A percentile compares a stretch with the other conserved stretches of the same genome.
phyloP scores from a whole-genome alignment of 805 yeast species.

The Yamadazyma tumulicola region DNA sequence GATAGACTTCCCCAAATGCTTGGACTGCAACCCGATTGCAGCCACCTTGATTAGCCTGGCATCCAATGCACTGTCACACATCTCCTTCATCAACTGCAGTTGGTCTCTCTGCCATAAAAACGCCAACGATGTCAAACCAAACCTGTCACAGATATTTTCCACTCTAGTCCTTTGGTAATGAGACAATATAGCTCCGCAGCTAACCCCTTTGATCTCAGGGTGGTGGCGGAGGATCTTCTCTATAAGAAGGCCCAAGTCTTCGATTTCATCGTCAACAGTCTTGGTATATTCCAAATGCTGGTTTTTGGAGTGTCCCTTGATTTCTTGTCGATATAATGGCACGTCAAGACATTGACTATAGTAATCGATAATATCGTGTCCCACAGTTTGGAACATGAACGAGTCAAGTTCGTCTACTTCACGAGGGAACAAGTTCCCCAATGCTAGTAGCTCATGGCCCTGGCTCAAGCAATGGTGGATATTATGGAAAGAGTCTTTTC shows the following conservation, averaged over 20 bases:
- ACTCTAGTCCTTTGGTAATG: conserved; percentile 95
- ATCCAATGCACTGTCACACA: conserved; percentile 64
- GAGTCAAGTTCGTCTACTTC: conserved; percentile 74
- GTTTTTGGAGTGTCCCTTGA: conserved; percentile 60
- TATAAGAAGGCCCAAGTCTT: conserved; percentile 65
- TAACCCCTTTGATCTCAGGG: conserved; percentile 79
- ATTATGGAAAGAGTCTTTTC: conserved; percentile 92
- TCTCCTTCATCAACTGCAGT: conserved; percentile 72
- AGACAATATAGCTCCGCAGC: conserved; percentile 94
- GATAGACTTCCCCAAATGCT: conserved; percentile 67
- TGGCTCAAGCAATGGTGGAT: conserved; percentile 78
- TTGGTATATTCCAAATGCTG: conserved; percentile 63
- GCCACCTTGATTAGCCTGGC: conserved; percentile 92
- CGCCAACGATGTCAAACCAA: conserved; percentile 66
- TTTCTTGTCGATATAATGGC: conserved; percentile 72
- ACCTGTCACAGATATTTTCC: conserved; percentile 79
- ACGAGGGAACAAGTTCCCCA: conserved; percentile 68
- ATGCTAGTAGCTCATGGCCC: conserved; percentile 81
- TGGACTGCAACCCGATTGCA: conserved; percentile 71
- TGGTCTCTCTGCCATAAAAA: conserved; percentile 92
- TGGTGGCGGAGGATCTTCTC: conserved; percentile 43
- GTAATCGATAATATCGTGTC: conserved; percentile 68
- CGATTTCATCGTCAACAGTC: conserved; percentile 83
- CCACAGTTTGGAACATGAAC: conserved; percentile 97
- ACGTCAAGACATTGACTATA: conserved; percentile 71